phyloP scores from a whole-genome alignment of 768 basidiomycete genomes.

The Termitomyces sp. region DNA sequence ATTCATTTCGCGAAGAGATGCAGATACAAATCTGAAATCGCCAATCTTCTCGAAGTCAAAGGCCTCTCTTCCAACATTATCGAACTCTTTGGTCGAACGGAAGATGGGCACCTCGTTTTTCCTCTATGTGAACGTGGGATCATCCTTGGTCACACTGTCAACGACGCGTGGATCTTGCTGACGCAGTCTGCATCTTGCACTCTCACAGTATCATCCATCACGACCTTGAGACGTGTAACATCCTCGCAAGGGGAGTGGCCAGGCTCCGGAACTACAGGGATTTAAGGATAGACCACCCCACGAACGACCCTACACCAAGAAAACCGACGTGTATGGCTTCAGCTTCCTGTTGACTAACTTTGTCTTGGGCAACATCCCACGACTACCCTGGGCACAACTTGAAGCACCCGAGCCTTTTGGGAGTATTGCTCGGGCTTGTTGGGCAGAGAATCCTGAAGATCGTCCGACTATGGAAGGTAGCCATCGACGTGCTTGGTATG shows the following conservation, averaged over 20 bases:
- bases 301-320: neutral
- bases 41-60: slow-evolving; percentile 4
- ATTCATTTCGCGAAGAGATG: neutral
- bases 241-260: neutral
- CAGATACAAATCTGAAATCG: neutral
- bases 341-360: neutral
- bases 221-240: neutral
- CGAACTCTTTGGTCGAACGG: slow-evolving; percentile 1
- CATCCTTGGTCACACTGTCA: neutral
- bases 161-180: neutral
- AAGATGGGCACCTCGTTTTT: slow-evolving; percentile 4
- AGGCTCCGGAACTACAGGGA: neutral
- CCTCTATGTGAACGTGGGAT: neutral
- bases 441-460: neutral
- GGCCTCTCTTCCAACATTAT: neutral
- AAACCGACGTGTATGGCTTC: slow-evolving; percentile 5
- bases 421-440: neutral
- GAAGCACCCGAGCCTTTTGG: slow-evolving; percentile 2
- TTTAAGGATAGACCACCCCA: neutral
- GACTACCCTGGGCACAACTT: neutral
- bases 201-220: slow-evolving; percentile 2
- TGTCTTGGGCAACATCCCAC: neutral
- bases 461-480: slow-evolving; percentile 3
- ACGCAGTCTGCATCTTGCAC: slow-evolving; percentile 4
- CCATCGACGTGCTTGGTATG: too few relatives aligned